These are phyloP conservation scores for Sisymbrium irio DNA, from an alignment of 345 rosid species.

Conservation along the genomic window DNA sequence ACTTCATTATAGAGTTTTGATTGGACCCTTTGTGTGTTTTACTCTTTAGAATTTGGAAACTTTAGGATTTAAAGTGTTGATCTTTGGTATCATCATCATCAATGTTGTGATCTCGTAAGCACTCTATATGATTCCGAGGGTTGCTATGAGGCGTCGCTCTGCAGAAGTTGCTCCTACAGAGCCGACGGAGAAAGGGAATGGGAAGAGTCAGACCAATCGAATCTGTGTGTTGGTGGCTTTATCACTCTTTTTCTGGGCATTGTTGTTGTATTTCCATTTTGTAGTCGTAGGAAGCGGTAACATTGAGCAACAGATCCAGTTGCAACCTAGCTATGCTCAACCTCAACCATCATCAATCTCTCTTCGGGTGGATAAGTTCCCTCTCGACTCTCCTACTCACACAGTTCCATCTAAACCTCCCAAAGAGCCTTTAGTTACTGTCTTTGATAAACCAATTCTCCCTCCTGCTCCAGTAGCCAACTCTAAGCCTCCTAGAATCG, in stretches of 20 bases:
- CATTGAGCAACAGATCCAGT: slow-evolving; percentile 37
- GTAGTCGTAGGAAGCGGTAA: slow-evolving; percentile 43
- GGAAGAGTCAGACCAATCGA: slow-evolving; percentile 50
- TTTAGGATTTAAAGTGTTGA: slow-evolving; percentile 12
- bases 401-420: slow-evolving; percentile 20
- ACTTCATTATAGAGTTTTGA: slow-evolving; percentile 2
- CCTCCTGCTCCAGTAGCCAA: slow-evolving; percentile 21
- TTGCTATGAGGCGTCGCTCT: slow-evolving; percentile 70
- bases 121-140: slow-evolving; percentile 24
- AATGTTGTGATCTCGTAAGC: slow-evolving; percentile 24
- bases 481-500: slow-evolving; percentile 18
- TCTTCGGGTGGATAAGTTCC: slow-evolving; percentile 31
- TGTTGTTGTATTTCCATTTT: slow-evolving; percentile 67
- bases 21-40: background rate
- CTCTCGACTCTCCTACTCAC: slow-evolving; percentile 22
- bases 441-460: background rate
- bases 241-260: slow-evolving; percentile 63
- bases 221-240: slow-evolving; percentile 53
- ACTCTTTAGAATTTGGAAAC: slow-evolving; percentile 1
- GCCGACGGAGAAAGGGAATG: slow-evolving; percentile 59
- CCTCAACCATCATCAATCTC: slow-evolving; percentile 25
- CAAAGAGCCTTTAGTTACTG: slow-evolving; percentile 14
- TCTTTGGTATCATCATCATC: background rate
- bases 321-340: slow-evolving; percentile 27
- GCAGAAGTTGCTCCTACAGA: slow-evolving; percentile 38